Percentiles rank a stretch among this genome's conserved stretches.
These are phyloP conservation scores for Colletotrichum brevisporum DNA, from an alignment of 2,329 filamentous ascomycete species.

Conservation along the genomic window DNA sequence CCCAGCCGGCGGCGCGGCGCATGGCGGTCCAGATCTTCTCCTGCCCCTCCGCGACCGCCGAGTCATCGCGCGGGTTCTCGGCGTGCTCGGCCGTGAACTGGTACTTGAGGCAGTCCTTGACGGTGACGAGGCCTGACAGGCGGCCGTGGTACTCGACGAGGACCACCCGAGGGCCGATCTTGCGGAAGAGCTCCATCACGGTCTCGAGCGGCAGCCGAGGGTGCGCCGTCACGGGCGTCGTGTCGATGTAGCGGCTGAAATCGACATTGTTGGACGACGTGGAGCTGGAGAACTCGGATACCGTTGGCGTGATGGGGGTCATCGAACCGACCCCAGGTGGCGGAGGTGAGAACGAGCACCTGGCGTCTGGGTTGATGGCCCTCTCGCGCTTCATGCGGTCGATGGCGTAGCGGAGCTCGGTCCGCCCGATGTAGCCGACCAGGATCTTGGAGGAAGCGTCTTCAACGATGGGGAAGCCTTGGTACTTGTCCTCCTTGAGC, in stretches of 20 bases:
- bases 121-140: conserved; percentile 88
- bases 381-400: conserved; percentile 81
- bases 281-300: conserved; percentile 71
- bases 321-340: conserved; percentile 46
- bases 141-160: conserved; percentile 91
- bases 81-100: conserved; percentile 96
- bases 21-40: conserved; percentile 76
- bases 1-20: conserved; percentile 68
- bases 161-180: conserved; percentile 94
- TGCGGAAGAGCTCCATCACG: conserved; percentile 98
- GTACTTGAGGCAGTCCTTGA: conserved; percentile 97
- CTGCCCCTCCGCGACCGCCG: conserved; percentile 68
- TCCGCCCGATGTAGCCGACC: conserved; percentile 92
- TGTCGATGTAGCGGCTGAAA: conserved; percentile 89
- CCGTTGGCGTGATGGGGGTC: conserved; percentile 58
- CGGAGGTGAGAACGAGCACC: conserved; percentile 79
- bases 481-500: conserved; percentile 83
- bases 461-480: conserved; percentile 94
- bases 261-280: conserved; percentile 75
- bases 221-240: conserved; percentile 91
- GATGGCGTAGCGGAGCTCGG: conserved; percentile 91
- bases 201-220: conserved; percentile 93
- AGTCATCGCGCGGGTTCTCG: conserved; percentile 77
- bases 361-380: conserved; percentile 75
- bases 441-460: conserved; percentile 78